Percentiles rank a stretch among this genome's conserved stretches.
These are phyloP conservation scores for Amanita pallidorosea DNA, from an alignment of 768 basidiomycete species.

Conservation along the genomic window DNA sequence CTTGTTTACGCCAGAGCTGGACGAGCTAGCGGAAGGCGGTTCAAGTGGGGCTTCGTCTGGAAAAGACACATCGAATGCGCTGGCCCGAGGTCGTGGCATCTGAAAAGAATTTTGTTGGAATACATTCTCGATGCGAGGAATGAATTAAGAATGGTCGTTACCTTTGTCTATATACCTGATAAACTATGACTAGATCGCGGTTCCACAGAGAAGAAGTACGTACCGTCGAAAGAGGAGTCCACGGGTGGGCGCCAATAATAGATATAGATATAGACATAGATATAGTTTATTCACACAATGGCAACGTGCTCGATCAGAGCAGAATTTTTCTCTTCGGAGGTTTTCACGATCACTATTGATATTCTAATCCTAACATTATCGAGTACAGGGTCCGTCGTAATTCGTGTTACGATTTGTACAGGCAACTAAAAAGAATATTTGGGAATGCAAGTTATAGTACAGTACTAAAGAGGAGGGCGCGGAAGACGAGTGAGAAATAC, in stretches of 20 bases:
- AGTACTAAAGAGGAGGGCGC: neutral
- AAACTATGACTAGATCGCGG: too few species aligned
- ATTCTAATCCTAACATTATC: conserved; percentile 1
- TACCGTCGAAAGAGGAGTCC: too few species aligned
- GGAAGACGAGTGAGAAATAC: neutral
- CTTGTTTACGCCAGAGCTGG: neutral
- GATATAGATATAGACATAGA: too few species aligned
- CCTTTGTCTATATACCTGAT: too few species aligned
- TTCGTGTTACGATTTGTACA: neutral
- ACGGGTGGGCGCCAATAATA: too few species aligned
- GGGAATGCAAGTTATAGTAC: neutral
- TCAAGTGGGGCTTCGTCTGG: conserved; percentile 20
- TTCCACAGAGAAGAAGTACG: too few species aligned
- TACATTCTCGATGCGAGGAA: neutral
- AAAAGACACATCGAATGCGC: conserved; percentile 47
- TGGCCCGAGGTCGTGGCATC: conserved; percentile 35
- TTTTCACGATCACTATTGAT: neutral
- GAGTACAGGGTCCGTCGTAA: neutral
- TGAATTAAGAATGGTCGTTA: too few species aligned
- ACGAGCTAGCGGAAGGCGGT: neutral
- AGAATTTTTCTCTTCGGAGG: neutral
- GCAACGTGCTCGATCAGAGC: too few species aligned
- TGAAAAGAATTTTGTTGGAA: neutral
- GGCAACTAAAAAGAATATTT: neutral
- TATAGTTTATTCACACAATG: too few species aligned